These are phyloP conservation scores for Cyberlindnera maclurae DNA, from an alignment of 805 yeast genomes.

Conservation along the genomic window DNA sequence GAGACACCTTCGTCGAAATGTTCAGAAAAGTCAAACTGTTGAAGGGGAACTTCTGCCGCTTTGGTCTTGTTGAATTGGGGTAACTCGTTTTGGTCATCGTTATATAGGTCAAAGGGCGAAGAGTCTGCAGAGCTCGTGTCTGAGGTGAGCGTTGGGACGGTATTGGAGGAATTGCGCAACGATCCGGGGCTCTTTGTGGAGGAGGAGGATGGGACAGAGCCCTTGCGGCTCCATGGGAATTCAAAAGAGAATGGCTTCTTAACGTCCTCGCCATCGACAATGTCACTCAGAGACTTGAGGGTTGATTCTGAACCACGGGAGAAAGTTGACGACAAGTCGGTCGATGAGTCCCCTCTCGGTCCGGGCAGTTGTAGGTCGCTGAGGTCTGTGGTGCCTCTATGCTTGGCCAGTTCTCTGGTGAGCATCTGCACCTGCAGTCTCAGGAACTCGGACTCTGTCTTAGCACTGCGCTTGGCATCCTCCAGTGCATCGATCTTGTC, in stretches of 20 bases:
- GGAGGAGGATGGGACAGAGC: conserved; percentile 1
- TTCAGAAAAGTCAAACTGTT: conserved; percentile 30
- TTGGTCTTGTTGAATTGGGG: conserved; percentile 16
- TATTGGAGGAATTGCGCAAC: conserved; percentile 4
- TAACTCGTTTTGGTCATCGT: conserved; percentile 16
- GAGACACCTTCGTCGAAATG: conserved; percentile 64
- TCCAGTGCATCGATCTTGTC: conserved; percentile 69
- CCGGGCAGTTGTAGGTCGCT: conserved; percentile 24
- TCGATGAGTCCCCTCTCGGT: conserved; percentile 2
- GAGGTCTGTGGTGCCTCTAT: conserved; percentile 33
- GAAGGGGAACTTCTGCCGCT: conserved; percentile 5
- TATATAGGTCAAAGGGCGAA: conserved; percentile 25
- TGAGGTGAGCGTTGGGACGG: conserved; percentile 21
- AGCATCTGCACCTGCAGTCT: conserved; percentile 70
- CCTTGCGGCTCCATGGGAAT: conserved; percentile 43
- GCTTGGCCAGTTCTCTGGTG: conserved; percentile 61
- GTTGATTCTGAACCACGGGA: conserved; percentile 15
- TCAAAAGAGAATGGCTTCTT: conserved; percentile 37
- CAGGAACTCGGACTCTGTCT: conserved; percentile 65
- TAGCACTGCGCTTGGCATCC: conserved; percentile 57
- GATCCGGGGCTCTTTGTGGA: conserved; percentile 6
- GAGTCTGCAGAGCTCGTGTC: conserved; percentile 22
- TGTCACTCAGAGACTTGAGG: conserved; percentile 4
- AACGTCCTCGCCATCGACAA: conserved; percentile 2
- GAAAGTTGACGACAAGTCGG: conserved; percentile 11